Evolutionary conservation across 257 asterid genomes (phyloP).

Genomic region (Catharanthus roseus): DNA sequence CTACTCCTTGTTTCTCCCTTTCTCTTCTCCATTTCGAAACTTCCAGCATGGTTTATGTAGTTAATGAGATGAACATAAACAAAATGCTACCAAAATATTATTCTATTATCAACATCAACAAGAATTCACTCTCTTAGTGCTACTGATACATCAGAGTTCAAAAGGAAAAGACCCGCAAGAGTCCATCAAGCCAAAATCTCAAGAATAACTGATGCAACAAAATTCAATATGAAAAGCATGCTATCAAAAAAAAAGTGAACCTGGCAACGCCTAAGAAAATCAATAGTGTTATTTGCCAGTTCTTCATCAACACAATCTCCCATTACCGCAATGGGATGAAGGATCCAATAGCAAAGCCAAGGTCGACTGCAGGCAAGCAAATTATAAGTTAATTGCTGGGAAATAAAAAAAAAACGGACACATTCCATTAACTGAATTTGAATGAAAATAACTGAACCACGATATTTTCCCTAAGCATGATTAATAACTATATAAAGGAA

Average conservation of each 20-base stretch:
- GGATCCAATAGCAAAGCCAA: slow-evolving; percentile 95
- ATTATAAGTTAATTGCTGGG: not conserved
- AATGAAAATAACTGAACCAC: too few species aligned
- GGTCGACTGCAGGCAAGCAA: slow-evolving; percentile 68
- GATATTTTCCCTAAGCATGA: not conserved
- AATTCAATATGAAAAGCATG: too few species aligned
- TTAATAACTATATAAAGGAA: not conserved
- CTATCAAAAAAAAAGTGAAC: slow-evolving; percentile 24
- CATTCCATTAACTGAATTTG: not conserved
- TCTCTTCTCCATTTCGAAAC: not conserved
- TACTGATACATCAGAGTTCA: not conserved
- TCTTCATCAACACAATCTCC: slow-evolving; percentile 60
- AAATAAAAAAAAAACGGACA: not conserved
- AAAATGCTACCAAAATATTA: not conserved
- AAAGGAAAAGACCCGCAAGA: not conserved
- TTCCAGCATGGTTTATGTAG: not conserved
- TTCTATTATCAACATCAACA: not conserved
- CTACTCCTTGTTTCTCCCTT: not conserved
- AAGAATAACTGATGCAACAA: not conserved
- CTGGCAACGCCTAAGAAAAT: slow-evolving; percentile 81
- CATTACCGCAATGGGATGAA: slow-evolving; percentile 76
- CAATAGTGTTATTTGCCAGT: slow-evolving; percentile 51
- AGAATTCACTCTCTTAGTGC: not conserved
- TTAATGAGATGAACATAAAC: not conserved
- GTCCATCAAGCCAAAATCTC: not conserved